Evolutionary conservation across 768 basidiomycete species (phyloP), one percentile per base, ranked within the genome.

Genomic region (Suillus placidus): DNA sequence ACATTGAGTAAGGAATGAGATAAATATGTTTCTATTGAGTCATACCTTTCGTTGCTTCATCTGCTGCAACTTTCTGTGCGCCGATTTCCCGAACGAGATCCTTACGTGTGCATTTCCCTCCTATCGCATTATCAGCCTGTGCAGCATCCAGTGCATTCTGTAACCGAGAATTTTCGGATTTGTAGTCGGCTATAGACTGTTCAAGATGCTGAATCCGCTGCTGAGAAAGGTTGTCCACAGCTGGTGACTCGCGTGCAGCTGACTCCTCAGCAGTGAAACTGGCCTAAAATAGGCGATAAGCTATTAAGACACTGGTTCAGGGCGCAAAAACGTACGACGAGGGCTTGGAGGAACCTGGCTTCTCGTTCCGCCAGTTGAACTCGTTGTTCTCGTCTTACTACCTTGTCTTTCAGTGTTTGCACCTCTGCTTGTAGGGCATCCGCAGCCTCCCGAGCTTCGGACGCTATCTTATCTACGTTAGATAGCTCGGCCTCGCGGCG

Each of bases 251-350:
- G 66, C 75, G 68, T 67, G 78, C 75, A 5, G 79, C 79, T 20
- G 58, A 60, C 57, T 87, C 85, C 73, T 92, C 90, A 0, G 85
- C 83, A 18, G 82, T 82, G 72, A 83, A 92, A 70, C 89, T 90
- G 0, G 87, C 85, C 87, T 90, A 58, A 6, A 32, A n/a, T 6
- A 60, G 54, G 60, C 4, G 7, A 55, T 64, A 23, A 42, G 42
- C 6, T 12, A 52, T 14, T 26, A 26, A 20, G 26, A n/a, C 32
- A 8, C 35, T 12, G 20, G 20, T 20, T 65, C 9, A 14, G 34
- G 9, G 3, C 52, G 1, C 37, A 51, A 23, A 52, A n/a, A 81
- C 88, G 58, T 57, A 90, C 89, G 71, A 92, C 78, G n/a, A 92
- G 79, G 0, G 87, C 88, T 66, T 87, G 81, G 63, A 90, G 71